Percentiles rank a stretch among this genome's conserved stretches.
phyloP scores from a whole-genome alignment of 768 basidiomycete species.

The Rhodotorula graminis region DNA sequence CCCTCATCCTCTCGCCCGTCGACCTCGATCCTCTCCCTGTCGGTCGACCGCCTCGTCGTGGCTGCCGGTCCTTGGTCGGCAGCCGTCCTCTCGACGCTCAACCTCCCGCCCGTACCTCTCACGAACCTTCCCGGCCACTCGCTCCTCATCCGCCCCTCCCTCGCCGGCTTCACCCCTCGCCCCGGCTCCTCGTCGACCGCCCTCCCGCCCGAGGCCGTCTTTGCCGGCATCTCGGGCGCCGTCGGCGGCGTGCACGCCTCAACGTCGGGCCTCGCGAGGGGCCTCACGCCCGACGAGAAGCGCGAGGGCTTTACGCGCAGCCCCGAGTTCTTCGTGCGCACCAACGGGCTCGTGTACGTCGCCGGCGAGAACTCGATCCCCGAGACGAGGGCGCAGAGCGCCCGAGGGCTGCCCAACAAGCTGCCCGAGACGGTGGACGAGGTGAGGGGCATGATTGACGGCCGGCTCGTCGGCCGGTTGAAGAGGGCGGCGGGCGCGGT shows the following conservation, averaged over 20 bases:
- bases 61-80: constrained; percentile 50
- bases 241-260: constrained; percentile 28
- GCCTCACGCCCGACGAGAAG: constrained; percentile 20
- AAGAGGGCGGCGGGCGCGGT: constrained; percentile 16
- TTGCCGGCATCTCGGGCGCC: constrained; percentile 26
- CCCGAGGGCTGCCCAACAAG: constrained; percentile 8
- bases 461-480: constrained; percentile 10
- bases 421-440: constrained; percentile 17
- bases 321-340: constrained; percentile 29
- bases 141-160: constrained; percentile 26
- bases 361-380: constrained; percentile 39
- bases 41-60: constrained; percentile 47
- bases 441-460: constrained; percentile 28
- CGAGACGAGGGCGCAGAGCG: neutral
- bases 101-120: constrained; percentile 17
- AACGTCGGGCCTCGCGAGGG: constrained; percentile 16
- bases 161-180: neutral
- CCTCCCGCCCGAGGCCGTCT: constrained; percentile 27
- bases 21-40: constrained; percentile 38
- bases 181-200: too few species aligned
- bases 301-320: constrained; percentile 16
- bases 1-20: neutral
- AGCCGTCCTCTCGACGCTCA: constrained; percentile 16
- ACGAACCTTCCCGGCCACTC: constrained; percentile 36
- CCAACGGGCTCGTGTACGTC: constrained; percentile 22